Conservation (phyloP, 176 grass and related monocot genomes). For the Musa schizocarpa region DNA sequence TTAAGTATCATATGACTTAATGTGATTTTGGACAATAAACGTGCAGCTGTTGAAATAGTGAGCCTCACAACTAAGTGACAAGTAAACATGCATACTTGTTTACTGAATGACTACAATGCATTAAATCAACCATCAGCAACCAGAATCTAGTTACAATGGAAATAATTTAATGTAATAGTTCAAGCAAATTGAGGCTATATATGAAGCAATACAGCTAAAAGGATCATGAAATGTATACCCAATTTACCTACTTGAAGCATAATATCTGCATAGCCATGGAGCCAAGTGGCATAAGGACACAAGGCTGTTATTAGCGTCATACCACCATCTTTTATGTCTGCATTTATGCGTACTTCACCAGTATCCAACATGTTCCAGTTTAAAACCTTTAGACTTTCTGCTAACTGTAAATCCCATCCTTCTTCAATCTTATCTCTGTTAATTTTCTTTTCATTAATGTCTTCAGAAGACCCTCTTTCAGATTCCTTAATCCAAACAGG, state of each 20-base stretch:
- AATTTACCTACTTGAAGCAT: constrained; percentile 56
- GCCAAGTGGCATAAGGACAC: constrained; percentile 81
- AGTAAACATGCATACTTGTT: background rate
- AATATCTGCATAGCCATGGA: constrained; percentile 96
- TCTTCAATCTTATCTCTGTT: constrained; percentile 75
- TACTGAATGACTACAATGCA: background rate
- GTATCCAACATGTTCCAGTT: constrained; percentile 87
- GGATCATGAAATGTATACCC: background rate
- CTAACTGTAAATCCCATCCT: constrained; percentile 90
- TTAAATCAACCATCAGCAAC: background rate
- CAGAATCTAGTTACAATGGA: background rate
- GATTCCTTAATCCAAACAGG: constrained; percentile 80
- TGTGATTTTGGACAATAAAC: background rate
- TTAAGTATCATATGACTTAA: background rate
- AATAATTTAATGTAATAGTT: background rate
- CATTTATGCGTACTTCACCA: constrained; percentile 85
- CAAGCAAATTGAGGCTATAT: background rate
- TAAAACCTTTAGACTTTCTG: constrained; percentile 91
- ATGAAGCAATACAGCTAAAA: background rate
- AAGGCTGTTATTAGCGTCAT: constrained; percentile 95
- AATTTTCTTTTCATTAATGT: constrained; percentile 66
- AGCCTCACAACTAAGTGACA: background rate
- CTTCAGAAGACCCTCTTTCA: constrained; percentile 40
- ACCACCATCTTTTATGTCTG: constrained; percentile 96
- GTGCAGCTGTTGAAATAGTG: background rate